Evolutionary conservation across 2,329 filamentous ascomycete genomes (phyloP).

Genomic region (Diaporthe citrichinensis): DNA sequence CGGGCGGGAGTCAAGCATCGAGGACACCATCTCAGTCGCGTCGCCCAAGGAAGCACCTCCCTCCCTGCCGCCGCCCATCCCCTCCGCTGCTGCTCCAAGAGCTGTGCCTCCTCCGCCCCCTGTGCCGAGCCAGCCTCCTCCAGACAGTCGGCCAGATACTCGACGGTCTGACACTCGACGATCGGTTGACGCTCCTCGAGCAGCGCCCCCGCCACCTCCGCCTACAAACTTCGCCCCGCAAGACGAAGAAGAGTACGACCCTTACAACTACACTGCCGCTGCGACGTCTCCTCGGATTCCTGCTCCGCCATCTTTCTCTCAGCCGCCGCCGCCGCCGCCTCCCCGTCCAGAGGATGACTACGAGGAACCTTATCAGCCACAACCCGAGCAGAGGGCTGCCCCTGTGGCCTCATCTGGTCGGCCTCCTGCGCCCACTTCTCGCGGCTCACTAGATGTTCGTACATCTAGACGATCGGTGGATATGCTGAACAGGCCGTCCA

Average conservation of each 20-base stretch:
- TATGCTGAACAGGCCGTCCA: conserved; percentile 75
- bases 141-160: conserved; percentile 58
- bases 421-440: conserved; percentile 61
- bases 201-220: conserved; percentile 76
- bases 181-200: conserved; percentile 80
- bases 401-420: conserved; percentile 54
- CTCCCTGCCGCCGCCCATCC: conserved; percentile 68
- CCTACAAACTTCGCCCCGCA: conserved; percentile 59
- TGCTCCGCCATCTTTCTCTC: conserved; percentile 49
- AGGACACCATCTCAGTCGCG: conserved; percentile 75
- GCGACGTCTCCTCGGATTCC: conserved; percentile 45
- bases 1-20: conserved; percentile 81
- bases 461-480: conserved; percentile 78
- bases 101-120: conserved; percentile 70
- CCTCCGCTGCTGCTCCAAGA: conserved; percentile 67
- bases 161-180: conserved; percentile 71
- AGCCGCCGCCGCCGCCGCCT: conserved; percentile 51
- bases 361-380: conserved; percentile 59
- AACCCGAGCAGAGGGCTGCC: conserved; percentile 62
- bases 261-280: conserved; percentile 68
- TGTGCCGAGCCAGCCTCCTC: conserved; percentile 71
- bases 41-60: conserved; percentile 66
- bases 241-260: conserved; percentile 80
- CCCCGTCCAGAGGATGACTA: conserved; percentile 63
- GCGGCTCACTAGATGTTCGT: conserved; percentile 49